Conservation (phyloP, 176 grass and related monocot species). For the Phoenix roebelenii region DNA sequence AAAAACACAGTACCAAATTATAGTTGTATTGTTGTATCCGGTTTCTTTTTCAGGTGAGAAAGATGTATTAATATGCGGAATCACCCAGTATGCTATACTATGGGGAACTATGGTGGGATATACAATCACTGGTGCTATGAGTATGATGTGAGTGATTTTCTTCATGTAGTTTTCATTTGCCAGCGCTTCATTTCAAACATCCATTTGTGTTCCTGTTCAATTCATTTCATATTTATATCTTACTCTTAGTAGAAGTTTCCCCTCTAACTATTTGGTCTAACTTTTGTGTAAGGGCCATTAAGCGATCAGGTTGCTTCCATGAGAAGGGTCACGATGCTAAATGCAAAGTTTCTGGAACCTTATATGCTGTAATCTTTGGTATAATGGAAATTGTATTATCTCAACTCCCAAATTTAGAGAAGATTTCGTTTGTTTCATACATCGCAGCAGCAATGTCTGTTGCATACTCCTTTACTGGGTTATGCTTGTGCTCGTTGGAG, state of each 20-base stretch:
- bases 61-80: not conserved
- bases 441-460: constrained; percentile 1
- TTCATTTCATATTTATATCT: too few relatives aligned
- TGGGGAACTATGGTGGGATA: constrained; percentile 17
- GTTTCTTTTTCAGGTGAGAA: constrained; percentile 1
- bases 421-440: constrained; percentile 2
- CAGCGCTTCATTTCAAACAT: too few relatives aligned
- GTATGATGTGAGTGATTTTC: constrained; percentile 6
- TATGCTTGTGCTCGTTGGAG: not conserved
- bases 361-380: constrained; percentile 5
- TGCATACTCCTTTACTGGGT: constrained; percentile 1
- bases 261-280: too few relatives aligned
- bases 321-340: not conserved
- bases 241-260: too few relatives aligned
- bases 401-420: constrained; percentile 9
- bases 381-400: constrained; percentile 1
- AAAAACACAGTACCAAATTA: too few relatives aligned
- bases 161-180: too few relatives aligned
- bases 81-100: constrained; percentile 1
- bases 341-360: not conserved
- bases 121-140: constrained; percentile 10
- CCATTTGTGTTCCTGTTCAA: too few relatives aligned
- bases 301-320: constrained; percentile 7
- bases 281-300: not conserved
- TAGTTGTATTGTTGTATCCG: too few relatives aligned